Evolutionary conservation across 2,329 filamentous ascomycete genomes (phyloP).

Genomic region (Fulvia fulva): DNA sequence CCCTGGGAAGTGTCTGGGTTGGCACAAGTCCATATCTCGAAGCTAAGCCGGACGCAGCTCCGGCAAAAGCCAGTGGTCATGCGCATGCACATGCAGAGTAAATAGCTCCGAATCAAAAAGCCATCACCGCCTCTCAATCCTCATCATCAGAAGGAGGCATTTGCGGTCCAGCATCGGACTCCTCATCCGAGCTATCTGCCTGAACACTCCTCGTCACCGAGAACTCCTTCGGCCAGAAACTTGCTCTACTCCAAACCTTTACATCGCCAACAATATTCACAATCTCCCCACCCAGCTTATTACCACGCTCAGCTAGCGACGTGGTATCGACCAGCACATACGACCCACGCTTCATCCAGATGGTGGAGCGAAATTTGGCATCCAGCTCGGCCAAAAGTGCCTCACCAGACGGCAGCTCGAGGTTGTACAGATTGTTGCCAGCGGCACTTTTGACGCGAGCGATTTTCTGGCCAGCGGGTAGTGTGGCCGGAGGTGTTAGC

Average conservation of each 20-base stretch:
- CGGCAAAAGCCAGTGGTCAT: constrained; percentile 1
- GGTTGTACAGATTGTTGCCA: constrained; percentile 84
- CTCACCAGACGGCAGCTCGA: constrained; percentile 64
- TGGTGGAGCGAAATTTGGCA: constrained; percentile 79
- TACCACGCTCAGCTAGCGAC: constrained; percentile 61
- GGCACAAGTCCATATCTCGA: constrained; percentile 17
- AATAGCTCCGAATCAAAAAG: constrained; percentile 4
- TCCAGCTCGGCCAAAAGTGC: constrained; percentile 75
- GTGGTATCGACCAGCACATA: constrained; percentile 78
- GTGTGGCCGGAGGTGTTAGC: constrained; percentile 53
- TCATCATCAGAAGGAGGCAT: constrained; percentile 35
- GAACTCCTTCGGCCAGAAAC: constrained; percentile 63
- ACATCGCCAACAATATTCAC: constrained; percentile 89
- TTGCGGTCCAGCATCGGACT: constrained; percentile 54
- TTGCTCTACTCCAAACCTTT: constrained; percentile 82
- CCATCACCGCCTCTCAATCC: constrained; percentile 11
- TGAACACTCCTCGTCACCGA: constrained; percentile 50
- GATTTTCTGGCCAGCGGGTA: constrained; percentile 56
- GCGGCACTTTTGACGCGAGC: constrained; percentile 76
- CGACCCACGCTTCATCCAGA: constrained; percentile 87
- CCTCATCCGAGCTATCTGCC: constrained; percentile 67
- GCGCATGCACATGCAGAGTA: constrained; percentile 14
- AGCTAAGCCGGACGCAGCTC: background rate
- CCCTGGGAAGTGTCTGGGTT: constrained; percentile 59
- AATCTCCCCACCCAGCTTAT: constrained; percentile 83